These are phyloP conservation scores for Claviceps sp. DNA, from an alignment of 2,329 filamentous ascomycete species.

Conservation along the genomic window DNA sequence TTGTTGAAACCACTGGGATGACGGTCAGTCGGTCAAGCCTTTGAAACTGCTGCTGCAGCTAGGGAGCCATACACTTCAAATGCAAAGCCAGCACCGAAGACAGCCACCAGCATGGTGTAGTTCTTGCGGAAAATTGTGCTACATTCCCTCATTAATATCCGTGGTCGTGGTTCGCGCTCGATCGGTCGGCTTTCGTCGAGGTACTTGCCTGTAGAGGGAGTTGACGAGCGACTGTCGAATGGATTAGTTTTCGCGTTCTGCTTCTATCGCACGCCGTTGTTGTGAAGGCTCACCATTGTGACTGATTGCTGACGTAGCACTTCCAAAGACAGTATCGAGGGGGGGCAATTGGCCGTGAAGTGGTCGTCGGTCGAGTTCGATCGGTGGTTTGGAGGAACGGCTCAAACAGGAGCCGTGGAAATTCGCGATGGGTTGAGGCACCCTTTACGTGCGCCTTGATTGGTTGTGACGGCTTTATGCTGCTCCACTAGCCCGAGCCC, in stretches of 20 bases:
- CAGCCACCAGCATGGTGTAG: conserved; percentile 69
- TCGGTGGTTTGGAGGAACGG: conserved; percentile 12
- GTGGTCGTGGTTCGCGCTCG: conserved; percentile 2
- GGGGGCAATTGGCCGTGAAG: conserved; percentile 14
- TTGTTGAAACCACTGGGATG: conserved; percentile 64
- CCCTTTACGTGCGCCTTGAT: conserved; percentile 19
- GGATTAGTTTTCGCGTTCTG: conserved; percentile 19
- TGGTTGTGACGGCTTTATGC: conserved; percentile 10
- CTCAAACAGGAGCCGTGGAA: conserved; percentile 9
- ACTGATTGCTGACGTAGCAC: conserved; percentile 16
- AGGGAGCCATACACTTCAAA: conserved; percentile 70
- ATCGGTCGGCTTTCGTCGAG: conserved; percentile 8
- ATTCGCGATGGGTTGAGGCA: conserved; percentile 18
- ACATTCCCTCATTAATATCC: conserved; percentile 16
- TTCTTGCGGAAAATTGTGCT: conserved; percentile 81
- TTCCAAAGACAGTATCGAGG: conserved; percentile 11
- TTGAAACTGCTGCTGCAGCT: conserved; percentile 7
- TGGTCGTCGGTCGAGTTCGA: conserved; percentile 15
- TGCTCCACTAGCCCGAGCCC: background rate
- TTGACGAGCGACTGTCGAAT: conserved; percentile 21
- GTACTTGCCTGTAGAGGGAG: conserved; percentile 26
- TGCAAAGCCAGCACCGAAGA: conserved; percentile 79
- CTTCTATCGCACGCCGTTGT: background rate
- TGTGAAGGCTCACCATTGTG: conserved; percentile 23
- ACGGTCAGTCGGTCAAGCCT: conserved; percentile 18